These are phyloP conservation scores for Populus simonii DNA, from an alignment of 345 rosid genomes.

Conservation along the genomic window DNA sequence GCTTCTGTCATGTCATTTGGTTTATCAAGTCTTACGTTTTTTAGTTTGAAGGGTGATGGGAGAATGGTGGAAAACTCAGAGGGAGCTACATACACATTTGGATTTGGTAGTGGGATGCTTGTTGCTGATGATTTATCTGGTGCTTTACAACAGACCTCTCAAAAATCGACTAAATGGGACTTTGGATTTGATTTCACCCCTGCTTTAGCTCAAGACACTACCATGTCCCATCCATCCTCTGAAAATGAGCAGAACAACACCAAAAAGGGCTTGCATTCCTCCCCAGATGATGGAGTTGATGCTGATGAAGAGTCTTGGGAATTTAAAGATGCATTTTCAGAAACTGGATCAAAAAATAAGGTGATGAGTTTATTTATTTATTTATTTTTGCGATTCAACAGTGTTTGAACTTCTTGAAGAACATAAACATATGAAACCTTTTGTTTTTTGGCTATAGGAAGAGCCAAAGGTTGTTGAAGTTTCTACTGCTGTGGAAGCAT, in stretches of 20 bases:
- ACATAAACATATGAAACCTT: background rate
- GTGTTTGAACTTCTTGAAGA: slow-evolving; percentile 1
- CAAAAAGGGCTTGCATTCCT: slow-evolving; percentile 18
- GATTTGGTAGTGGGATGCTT: slow-evolving; percentile 17
- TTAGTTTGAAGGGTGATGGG: slow-evolving; percentile 29
- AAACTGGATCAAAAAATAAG: slow-evolving; percentile 38
- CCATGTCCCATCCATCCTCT: slow-evolving; percentile 6
- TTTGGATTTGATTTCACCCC: slow-evolving; percentile 33
- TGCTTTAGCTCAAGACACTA: slow-evolving; percentile 18
- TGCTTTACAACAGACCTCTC: slow-evolving; percentile 21
- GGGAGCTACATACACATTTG: slow-evolving; percentile 14
- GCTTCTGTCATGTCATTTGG: slow-evolving; percentile 11
- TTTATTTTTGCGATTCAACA: background rate
- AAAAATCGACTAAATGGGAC: slow-evolving; percentile 36
- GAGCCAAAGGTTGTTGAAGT: slow-evolving; percentile 16
- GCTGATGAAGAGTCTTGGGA: slow-evolving; percentile 44
- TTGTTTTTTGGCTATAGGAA: slow-evolving; percentile 16
- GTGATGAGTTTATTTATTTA: slow-evolving; percentile 25
- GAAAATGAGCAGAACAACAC: slow-evolving; percentile 24
- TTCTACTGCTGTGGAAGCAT: slow-evolving; percentile 20
- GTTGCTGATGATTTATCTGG: slow-evolving; percentile 18
- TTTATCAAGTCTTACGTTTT: slow-evolving; percentile 20
- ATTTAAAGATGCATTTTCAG: slow-evolving; percentile 45
- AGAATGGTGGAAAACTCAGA: slow-evolving; percentile 16
- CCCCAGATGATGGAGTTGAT: slow-evolving; percentile 19